Base-by-base conservation (phyloP, 805 yeast species). In the Saturnispora quitensis region DNA sequence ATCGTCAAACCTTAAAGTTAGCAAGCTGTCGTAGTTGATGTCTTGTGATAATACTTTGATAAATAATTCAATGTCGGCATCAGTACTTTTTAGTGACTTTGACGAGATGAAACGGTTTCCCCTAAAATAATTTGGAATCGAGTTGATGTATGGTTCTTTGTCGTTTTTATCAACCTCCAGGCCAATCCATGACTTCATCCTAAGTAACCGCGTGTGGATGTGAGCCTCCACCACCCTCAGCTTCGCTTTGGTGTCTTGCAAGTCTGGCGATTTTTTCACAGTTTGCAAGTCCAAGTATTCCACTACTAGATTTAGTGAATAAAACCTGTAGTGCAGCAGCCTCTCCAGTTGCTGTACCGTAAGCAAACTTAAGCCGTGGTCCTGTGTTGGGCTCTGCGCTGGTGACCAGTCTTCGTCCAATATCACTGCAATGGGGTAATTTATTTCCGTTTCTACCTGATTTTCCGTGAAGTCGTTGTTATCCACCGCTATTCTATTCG, bases 161-260 rank as follows among this genome's bases (percentile, higher is more conserved):
- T 27, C 56, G 40, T 45, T 47, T 5, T 58, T 44, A 12, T 56
- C 52, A 8, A 38, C 27, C 13, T 17, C 10, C 4, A 48, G 15
- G 2, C 76, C 77, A 2, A 66, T 64, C 77, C 77, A 74, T 0
- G 74, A 60, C 53, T 70, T 62, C 55, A 73, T 66, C 55, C 78
- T 58, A 8, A 58, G 50, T 28, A 69, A 53, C 52, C 77, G 57
- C 24, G 62, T 54, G 10, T 55, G 50, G 18, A 64, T 53, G 40
- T 52, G 50, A 0, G 31, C 20, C 36, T 45, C 43, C 5, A 56
- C 53, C 1, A 28, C 35, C 9, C 48, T 35, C 7, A 61, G 45
- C 8, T 54, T 47, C 18, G 31, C 3, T 9, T 33, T 25, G 7
- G 43, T 25, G 13, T 31, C 5, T 33, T 40, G 6, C 33, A 45